Percentiles rank a stretch among this genome's conserved stretches.
Evolutionary conservation across 495 filamentous ascomycete genomes (phyloP).

Genomic region (Aspergillus asperescens): DNA sequence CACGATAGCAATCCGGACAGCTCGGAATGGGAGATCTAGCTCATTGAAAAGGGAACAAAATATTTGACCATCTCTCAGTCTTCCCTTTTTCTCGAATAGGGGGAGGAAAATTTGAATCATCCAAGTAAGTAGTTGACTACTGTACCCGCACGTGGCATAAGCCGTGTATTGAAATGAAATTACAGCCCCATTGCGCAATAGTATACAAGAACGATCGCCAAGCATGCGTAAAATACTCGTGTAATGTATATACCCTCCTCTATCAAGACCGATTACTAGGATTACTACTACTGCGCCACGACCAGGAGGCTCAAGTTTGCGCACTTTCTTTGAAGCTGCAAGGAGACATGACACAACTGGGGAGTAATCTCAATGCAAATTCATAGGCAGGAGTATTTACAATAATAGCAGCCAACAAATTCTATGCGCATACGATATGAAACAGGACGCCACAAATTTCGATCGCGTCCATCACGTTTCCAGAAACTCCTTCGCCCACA

Average conservation of each 20-base stretch:
- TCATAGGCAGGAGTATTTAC: neutral
- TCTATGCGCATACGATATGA: constrained; percentile 20
- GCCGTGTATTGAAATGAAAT: neutral
- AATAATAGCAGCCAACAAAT: constrained; percentile 11
- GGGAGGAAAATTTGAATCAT: neutral
- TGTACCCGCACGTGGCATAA: constrained; percentile 1
- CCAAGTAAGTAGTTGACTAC: no score
- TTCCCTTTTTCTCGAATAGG: constrained; percentile 3
- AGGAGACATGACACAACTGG: neutral
- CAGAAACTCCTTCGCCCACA: constrained; percentile 17
- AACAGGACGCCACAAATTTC: constrained; percentile 7
- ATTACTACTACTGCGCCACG: no score
- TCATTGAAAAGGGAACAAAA: neutral
- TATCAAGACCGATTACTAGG: no score
- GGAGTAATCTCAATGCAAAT: neutral
- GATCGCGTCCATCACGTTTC: constrained; percentile 15
- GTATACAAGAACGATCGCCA: no score
- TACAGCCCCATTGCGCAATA: neutral
- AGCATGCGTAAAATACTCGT: no score
- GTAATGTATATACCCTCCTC: no score
- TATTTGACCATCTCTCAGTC: neutral
- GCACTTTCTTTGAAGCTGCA: neutral
- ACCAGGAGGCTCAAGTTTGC: neutral
- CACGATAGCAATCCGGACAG: neutral
- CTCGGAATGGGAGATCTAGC: neutral